phyloP scores from a whole-genome alignment of 2,329 filamentous ascomycete genomes.

The Biscogniauxia marginata region DNA sequence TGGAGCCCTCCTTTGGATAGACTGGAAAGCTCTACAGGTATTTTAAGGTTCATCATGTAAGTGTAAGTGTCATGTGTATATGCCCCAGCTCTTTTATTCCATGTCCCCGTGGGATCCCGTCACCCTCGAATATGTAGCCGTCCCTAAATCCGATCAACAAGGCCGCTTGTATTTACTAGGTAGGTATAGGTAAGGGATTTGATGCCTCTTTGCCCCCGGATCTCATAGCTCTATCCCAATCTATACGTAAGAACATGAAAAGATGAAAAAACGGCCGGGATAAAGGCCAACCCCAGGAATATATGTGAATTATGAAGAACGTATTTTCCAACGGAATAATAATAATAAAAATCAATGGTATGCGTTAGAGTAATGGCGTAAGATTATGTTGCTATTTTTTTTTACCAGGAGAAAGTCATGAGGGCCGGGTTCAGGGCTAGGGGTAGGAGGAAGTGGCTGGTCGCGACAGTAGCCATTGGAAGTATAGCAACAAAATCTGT shows the following conservation, averaged over 20 bases:
- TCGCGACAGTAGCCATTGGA: constrained; percentile 70
- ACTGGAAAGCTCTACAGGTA: too few relatives aligned
- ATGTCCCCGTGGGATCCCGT: not conserved
- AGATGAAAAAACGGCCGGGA: not conserved
- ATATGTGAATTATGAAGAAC: not conserved
- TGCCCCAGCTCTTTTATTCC: not conserved
- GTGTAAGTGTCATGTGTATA: not conserved
- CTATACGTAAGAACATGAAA: not conserved
- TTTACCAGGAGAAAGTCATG: constrained; percentile 76
- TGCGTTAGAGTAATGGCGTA: too few relatives aligned
- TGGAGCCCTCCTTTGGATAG: too few relatives aligned
- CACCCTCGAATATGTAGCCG: not conserved
- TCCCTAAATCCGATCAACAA: not conserved
- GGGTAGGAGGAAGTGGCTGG: constrained; percentile 68
- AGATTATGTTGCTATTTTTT: too few relatives aligned
- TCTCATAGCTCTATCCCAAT: not conserved
- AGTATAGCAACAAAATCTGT: constrained; percentile 73
- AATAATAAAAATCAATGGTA: not conserved
- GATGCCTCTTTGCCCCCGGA: not conserved
- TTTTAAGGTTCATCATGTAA: too few relatives aligned
- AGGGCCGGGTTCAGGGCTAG: constrained; percentile 75
- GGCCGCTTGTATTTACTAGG: not conserved
- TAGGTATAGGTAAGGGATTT: too few relatives aligned
- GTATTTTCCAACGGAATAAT: too few relatives aligned
- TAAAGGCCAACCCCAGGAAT: not conserved